Percentiles rank a stretch among this genome's conserved stretches.
Conservation (phyloP, 805 yeast genomes). For the Wickerhamomyces hampshirensis region DNA sequence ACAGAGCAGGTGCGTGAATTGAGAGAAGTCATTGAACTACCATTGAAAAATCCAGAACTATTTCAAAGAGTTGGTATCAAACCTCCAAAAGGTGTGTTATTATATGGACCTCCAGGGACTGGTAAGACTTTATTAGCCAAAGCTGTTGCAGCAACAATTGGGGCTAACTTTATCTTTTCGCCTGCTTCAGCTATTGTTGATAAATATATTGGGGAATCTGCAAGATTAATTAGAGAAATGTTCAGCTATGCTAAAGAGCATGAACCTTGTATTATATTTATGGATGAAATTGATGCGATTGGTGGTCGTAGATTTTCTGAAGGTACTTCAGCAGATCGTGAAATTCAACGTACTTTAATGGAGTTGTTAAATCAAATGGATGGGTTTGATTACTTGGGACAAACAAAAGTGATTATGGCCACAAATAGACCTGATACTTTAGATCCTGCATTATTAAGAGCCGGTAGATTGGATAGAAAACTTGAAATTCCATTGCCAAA, state of each 20-base stretch:
- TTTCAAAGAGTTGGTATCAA: conserved; percentile 94
- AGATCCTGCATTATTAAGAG: conserved; percentile 95
- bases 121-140: conserved; percentile 95
- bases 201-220: conserved; percentile 96
- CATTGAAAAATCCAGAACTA: conserved; percentile 93
- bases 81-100: conserved; percentile 96
- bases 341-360: conserved; percentile 96
- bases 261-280: conserved; percentile 95
- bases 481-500: conserved; percentile 94
- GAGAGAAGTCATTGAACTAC: conserved; percentile 95
- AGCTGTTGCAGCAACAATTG: conserved; percentile 98
- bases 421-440: conserved; percentile 98
- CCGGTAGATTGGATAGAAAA: conserved; percentile 95
- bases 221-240: conserved; percentile 95
- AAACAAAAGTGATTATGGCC: conserved; percentile 97
- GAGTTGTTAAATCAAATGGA: conserved; percentile 97
- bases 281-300: conserved; percentile 98
- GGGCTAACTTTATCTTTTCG: conserved; percentile 96
- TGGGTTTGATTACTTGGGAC: conserved; percentile 95
- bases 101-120: conserved; percentile 98
- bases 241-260: conserved; percentile 96
- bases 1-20: conserved; percentile 93
- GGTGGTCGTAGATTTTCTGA: conserved; percentile 98
- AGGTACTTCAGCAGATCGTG: conserved; percentile 98
- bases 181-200: conserved; percentile 98